Percentiles rank a stretch among this genome's conserved stretches.
Conservation (phyloP, 192 early-diverging fungal species). For the Umbelopsis ramanniana region DNA sequence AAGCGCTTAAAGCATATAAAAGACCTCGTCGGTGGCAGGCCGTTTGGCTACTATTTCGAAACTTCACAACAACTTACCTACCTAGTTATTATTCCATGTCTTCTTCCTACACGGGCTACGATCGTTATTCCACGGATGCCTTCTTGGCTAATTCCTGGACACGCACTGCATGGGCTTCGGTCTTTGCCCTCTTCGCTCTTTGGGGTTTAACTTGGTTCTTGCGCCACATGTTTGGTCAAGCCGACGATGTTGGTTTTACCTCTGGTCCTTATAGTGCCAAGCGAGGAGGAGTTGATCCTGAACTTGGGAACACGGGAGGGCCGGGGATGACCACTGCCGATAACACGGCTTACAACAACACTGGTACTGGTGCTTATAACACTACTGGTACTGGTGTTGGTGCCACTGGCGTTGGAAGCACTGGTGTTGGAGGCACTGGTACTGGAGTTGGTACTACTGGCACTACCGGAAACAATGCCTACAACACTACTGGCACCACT, state of each 20-base stretch:
- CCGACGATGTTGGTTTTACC: slow-evolving; percentile 10
- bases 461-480: too few species aligned
- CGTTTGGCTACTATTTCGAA: too few species aligned
- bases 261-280: background rate
- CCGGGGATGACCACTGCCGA: too few species aligned
- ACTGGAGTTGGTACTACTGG: too few species aligned
- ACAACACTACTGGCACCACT: background rate
- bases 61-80: too few species aligned
- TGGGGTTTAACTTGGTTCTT: slow-evolving; percentile 38
- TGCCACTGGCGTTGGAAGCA: background rate
- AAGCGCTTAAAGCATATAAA: too few species aligned
- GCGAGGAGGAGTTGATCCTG: background rate
- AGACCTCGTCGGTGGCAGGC: too few species aligned
- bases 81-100: background rate
- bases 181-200: slow-evolving; percentile 32
- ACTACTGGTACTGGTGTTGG: background rate
- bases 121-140: background rate
- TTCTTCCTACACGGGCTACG: background rate
- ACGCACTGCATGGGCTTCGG: slow-evolving; percentile 35
- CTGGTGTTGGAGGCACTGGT: too few species aligned
- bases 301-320: background rate
- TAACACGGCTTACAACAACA: background rate
- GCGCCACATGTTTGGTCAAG: slow-evolving; percentile 27
- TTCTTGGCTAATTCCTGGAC: slow-evolving; percentile 25
- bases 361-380: background rate